These are phyloP conservation scores for Schwanniomyces vanrijiae DNA, from an alignment of 805 yeast genomes.

Conservation along the genomic window DNA sequence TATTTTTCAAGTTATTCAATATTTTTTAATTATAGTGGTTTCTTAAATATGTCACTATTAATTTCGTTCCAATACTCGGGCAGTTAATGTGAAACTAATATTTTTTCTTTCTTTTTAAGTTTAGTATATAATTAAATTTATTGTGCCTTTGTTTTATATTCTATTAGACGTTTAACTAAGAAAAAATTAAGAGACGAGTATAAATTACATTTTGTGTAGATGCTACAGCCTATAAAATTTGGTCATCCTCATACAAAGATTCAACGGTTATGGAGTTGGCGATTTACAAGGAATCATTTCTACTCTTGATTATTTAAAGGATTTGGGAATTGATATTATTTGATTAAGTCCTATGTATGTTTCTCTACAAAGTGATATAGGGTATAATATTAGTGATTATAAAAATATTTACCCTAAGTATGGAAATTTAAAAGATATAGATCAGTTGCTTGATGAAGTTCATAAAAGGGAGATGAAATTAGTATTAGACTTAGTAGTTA, in stretches of 20 bases:
- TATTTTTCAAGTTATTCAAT: no score
- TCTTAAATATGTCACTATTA: not conserved
- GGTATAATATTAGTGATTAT: constrained; percentile 59
- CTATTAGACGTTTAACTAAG: not conserved
- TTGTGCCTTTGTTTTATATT: not conserved
- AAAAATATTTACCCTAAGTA: constrained; percentile 50
- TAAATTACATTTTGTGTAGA: constrained; percentile 49
- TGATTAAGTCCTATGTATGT: constrained; percentile 62
- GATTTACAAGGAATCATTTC: constrained; percentile 56
- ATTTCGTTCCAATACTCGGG: not conserved
- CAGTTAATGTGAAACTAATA: not conserved
- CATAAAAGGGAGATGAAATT: constrained; percentile 53
- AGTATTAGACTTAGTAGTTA: constrained; percentile 57
- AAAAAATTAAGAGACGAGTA: constrained; percentile 11
- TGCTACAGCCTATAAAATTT: constrained; percentile 57
- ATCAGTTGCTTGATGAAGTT: constrained; percentile 43
- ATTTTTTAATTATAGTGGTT: not conserved
- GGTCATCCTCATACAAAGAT: constrained; percentile 62
- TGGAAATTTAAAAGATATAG: constrained; percentile 56
- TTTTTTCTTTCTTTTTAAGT: no score
- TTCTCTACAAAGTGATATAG: constrained; percentile 63
- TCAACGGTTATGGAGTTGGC: constrained; percentile 61
- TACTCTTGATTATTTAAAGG: constrained; percentile 51
- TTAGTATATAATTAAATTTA: not conserved
- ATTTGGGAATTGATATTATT: constrained; percentile 49